Evolutionary conservation across 768 basidiomycete genomes (phyloP).

Genomic region (Suillus brevipes): DNA sequence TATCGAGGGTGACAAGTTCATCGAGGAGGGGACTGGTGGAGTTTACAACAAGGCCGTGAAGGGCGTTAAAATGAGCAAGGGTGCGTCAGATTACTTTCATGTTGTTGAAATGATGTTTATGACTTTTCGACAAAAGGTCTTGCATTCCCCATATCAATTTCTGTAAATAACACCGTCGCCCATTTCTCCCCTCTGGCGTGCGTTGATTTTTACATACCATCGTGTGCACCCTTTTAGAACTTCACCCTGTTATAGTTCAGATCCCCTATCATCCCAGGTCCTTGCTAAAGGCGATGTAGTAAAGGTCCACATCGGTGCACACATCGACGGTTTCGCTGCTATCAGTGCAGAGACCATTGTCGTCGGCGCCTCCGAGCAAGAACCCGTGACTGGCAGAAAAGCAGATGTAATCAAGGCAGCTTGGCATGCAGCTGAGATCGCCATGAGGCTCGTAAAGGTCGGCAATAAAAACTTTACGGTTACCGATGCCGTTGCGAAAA

Average conservation of each 20-base stretch:
- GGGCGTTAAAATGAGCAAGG: constrained; percentile 85
- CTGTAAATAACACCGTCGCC: constrained; percentile 93
- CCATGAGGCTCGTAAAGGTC: constrained; percentile 86
- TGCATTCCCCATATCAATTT: constrained; percentile 92
- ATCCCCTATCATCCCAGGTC: constrained; percentile 64
- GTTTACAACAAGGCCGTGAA: constrained; percentile 92
- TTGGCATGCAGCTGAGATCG: constrained; percentile 88
- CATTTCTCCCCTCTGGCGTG: constrained; percentile 96
- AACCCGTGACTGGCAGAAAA: constrained; percentile 79
- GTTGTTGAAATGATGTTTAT: background rate
- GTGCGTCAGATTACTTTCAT: constrained; percentile 41
- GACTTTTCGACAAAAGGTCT: constrained; percentile 53
- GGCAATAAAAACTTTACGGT: constrained; percentile 96
- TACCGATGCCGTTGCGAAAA: constrained; percentile 80
- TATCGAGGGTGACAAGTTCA: constrained; percentile 88
- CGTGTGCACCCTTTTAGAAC: background rate
- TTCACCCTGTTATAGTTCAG: constrained; percentile 52
- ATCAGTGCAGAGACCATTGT: constrained; percentile 93
- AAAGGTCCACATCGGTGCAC: constrained; percentile 94
- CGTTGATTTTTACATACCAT: constrained; percentile 32
- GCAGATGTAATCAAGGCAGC: constrained; percentile 95
- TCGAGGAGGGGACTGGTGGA: constrained; percentile 80
- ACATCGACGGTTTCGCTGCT: constrained; percentile 96
- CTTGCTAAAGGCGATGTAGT: constrained; percentile 89
- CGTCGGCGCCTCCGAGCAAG: constrained; percentile 71